Evolutionary conservation across 306 rosid genomes (phyloP).

Genomic region (Pueraria montana): DNA sequence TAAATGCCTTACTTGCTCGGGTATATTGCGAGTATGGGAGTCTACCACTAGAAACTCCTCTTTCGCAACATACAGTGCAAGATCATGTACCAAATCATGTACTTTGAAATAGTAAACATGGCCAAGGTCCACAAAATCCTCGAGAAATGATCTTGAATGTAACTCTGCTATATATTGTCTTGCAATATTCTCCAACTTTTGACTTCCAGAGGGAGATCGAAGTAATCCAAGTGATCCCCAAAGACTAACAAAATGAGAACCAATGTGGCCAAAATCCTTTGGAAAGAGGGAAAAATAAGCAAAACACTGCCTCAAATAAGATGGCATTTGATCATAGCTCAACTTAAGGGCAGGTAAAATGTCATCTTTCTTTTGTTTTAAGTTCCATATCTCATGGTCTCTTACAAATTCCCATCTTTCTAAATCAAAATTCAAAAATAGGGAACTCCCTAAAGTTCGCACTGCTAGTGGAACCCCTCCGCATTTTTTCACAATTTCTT

Average conservation of each 20-base stretch:
- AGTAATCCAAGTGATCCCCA: slow-evolving; percentile 1
- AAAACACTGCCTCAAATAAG: slow-evolving; percentile 18
- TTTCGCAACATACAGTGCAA: slow-evolving; percentile 15
- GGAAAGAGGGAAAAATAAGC: slow-evolving; percentile 15
- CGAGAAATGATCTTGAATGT: slow-evolving; percentile 33
- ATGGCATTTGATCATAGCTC: slow-evolving; percentile 42
- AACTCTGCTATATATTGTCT: background rate
- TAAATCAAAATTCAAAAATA: background rate
- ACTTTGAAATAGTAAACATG: background rate
- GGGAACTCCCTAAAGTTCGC: slow-evolving; percentile 14
- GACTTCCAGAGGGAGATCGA: background rate
- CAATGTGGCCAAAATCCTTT: background rate
- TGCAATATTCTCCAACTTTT: background rate
- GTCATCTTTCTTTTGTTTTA: background rate
- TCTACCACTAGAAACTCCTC: slow-evolving; percentile 6
- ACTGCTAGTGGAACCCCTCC: slow-evolving; percentile 1
- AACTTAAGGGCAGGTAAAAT: slow-evolving; percentile 17
- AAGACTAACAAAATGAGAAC: background rate
- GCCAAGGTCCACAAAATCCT: slow-evolving; percentile 7
- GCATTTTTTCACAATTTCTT: slow-evolving; percentile 35
- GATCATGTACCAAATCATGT: slow-evolving; percentile 37
- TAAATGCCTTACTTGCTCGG: background rate
- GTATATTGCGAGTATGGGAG: background rate
- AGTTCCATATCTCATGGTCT: slow-evolving; percentile 8
- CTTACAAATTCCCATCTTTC: slow-evolving; percentile 9